Conservation (phyloP, 495 filamentous ascomycete genomes). For the Massariosphaeria phaeospora region DNA sequence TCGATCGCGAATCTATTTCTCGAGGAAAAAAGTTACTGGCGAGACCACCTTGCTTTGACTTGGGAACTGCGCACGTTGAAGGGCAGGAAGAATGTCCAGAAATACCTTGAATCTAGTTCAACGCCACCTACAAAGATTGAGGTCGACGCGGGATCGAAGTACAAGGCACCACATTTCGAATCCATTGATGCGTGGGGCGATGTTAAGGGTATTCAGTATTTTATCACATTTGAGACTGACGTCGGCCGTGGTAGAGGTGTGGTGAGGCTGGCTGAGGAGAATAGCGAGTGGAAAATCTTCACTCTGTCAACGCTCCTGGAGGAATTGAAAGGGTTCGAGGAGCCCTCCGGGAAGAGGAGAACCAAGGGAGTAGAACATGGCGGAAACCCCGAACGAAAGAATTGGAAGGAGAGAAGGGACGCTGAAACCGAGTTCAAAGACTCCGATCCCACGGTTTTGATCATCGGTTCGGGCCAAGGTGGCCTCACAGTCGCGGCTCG, state of each 20-base stretch:
- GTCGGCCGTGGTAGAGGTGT: slow-evolving; percentile 26
- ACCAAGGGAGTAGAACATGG: slow-evolving; percentile 30
- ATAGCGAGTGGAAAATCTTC: slow-evolving; percentile 31
- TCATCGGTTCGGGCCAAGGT: slow-evolving; percentile 53
- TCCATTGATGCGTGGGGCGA: slow-evolving; percentile 22
- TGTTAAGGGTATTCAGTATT: slow-evolving; percentile 31
- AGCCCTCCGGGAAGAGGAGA: slow-evolving; percentile 17
- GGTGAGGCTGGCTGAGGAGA: slow-evolving; percentile 10
- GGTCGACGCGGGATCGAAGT: neutral
- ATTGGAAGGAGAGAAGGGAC: slow-evolving; percentile 61
- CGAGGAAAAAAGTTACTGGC: slow-evolving; percentile 29
- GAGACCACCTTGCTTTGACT: slow-evolving; percentile 32
- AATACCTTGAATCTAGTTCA: slow-evolving; percentile 8
- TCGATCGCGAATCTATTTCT: slow-evolving; percentile 20
- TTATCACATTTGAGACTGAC: slow-evolving; percentile 32
- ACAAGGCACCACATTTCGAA: neutral
- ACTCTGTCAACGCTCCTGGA: slow-evolving; percentile 29
- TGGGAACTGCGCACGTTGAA: slow-evolving; percentile 35
- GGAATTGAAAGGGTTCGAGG: slow-evolving; percentile 25
- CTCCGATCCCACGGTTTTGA: slow-evolving; percentile 59
- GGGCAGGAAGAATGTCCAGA: slow-evolving; percentile 13
- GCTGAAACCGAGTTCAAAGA: slow-evolving; percentile 52
- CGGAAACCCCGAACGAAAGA: slow-evolving; percentile 36
- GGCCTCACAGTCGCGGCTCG: slow-evolving; percentile 63
- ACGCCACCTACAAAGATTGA: slow-evolving; percentile 3